Evolutionary conservation across 2,329 filamentous ascomycete species (phyloP), one percentile per base, ranked within the genome.

Genomic region (Arthrocladium fulminans): DNA sequence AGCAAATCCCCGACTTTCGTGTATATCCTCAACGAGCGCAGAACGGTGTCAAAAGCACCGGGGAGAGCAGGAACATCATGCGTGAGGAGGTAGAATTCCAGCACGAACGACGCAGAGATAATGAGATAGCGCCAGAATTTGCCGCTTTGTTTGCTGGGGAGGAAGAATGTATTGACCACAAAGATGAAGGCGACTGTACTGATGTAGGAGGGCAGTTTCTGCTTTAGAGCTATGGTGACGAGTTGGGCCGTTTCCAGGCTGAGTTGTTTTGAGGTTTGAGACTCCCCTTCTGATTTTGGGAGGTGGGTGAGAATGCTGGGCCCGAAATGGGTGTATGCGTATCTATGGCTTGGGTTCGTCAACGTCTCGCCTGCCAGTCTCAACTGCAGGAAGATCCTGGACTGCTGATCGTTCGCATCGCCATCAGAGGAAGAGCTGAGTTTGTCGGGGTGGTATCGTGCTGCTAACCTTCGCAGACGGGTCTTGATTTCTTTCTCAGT

Each of bases 311-410:
- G 65, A 17, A 89, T 74, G 23, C 80, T 79, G 0, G 86, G 83
- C 0, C 89, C 89, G 63, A 95, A 88, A 41, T 88, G 81, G 63
- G 95, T 88, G 67, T 96, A 96, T 6, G 87, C 88, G 63, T 92
- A 94, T 48, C 88, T 77, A 60, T 78, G 81, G 0, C 80, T 81
- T 2, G 85, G 79, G 61, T 92, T 81, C n/a, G 80, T 69, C 13
- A 96, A 77, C 0, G 83, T 86, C 60, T 97, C 92, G 60, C 87
- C 80, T 4, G 88, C 88, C 39, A 81, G 72, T 71, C 89, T 90
- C 59, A 97, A 75, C 60, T 85, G 81, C 40, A 96, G 80, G 66
- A 94, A 97, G 67, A 83, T 76, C 60, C 61, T 59, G 48, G 76
- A 72, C 12, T 66, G 60, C 9, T 29, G 32, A 9, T 45, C 40